Evolutionary conservation across 108 stramenopile species (phyloP).

Genomic region (Cyclostephanos tholiformis): DNA sequence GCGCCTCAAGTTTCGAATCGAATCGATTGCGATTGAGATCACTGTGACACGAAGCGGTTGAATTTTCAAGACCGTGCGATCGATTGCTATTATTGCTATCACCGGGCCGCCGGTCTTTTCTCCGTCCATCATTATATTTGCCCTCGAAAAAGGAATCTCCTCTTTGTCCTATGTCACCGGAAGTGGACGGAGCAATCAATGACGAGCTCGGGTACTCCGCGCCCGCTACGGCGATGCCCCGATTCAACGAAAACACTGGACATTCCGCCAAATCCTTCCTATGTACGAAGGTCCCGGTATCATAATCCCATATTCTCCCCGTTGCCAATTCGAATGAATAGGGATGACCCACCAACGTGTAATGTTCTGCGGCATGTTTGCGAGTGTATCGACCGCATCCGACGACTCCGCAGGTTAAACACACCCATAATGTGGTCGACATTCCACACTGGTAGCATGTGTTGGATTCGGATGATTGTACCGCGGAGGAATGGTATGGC

Average conservation of each 20-base stretch:
- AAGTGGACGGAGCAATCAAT: conserved; percentile 21
- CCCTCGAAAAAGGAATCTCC: conserved; percentile 11
- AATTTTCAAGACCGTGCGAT: conserved; percentile 3
- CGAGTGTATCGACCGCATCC: conserved; percentile 95
- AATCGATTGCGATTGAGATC: background rate
- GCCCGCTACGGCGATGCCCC: conserved; percentile 21
- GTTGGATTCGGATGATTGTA: background rate
- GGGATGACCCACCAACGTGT: conserved; percentile 78
- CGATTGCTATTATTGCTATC: background rate
- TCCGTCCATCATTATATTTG: conserved; percentile 7
- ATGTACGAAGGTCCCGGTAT: conserved; percentile 83
- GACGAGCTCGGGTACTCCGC: conserved; percentile 20
- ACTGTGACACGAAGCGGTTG: conserved; percentile 20
- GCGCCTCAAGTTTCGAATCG: conserved; percentile 6
- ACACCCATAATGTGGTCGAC: conserved; percentile 89
- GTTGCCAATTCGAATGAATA: conserved; percentile 95
- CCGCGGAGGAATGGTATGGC: no score
- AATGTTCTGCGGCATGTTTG: conserved; percentile 88
- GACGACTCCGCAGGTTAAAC: conserved; percentile 93
- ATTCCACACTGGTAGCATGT: conserved; percentile 77
- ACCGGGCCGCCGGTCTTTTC: background rate
- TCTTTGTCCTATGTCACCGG: background rate
- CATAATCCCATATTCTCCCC: conserved; percentile 95
- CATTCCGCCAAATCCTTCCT: conserved; percentile 82
- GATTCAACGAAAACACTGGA: conserved; percentile 52